These are phyloP conservation scores for Penicillium olsonii DNA, from an alignment of 2,329 filamentous ascomycete species.

Conservation along the genomic window DNA sequence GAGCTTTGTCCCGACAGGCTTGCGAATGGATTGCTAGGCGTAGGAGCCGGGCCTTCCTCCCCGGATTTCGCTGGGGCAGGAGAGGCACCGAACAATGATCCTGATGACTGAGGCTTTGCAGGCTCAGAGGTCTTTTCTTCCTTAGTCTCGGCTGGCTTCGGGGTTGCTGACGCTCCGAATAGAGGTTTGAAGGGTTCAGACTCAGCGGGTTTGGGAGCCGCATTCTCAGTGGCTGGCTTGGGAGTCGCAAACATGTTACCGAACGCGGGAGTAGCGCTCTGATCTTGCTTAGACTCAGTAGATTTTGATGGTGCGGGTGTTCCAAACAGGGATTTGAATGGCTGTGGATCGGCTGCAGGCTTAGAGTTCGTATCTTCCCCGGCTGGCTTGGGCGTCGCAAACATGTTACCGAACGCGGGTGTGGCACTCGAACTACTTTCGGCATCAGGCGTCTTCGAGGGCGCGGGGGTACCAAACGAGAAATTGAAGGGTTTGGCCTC, in stretches of 20 bases:
- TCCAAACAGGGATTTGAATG: constrained; percentile 8
- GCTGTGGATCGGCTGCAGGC: background rate
- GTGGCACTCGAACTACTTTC: background rate
- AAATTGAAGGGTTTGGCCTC: constrained; percentile 3
- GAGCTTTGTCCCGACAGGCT: constrained; percentile 6
- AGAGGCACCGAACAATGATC: constrained; percentile 30
- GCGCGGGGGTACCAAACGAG: constrained; percentile 4
- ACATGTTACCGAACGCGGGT: constrained; percentile 7
- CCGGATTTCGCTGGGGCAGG: constrained; percentile 4
- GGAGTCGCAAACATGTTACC: constrained; percentile 7
- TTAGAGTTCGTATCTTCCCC: background rate
- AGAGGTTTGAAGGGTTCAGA: background rate
- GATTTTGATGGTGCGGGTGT: constrained; percentile 1
- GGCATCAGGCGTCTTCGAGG: background rate
- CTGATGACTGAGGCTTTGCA: constrained; percentile 15
- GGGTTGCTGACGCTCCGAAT: constrained; percentile 1
- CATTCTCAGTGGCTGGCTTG: constrained; percentile 3
- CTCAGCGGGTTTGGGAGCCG: background rate
- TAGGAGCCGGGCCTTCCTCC: background rate
- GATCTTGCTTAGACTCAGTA: background rate
- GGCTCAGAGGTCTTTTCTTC: constrained; percentile 9
- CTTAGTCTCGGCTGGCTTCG: constrained; percentile 1
- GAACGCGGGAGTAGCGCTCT: constrained; percentile 2
- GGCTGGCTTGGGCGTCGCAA: constrained; percentile 4
- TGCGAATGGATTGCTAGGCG: constrained; percentile 8